phyloP scores from a whole-genome alignment of 306 rosid species.

The Cajanus cajan region DNA sequence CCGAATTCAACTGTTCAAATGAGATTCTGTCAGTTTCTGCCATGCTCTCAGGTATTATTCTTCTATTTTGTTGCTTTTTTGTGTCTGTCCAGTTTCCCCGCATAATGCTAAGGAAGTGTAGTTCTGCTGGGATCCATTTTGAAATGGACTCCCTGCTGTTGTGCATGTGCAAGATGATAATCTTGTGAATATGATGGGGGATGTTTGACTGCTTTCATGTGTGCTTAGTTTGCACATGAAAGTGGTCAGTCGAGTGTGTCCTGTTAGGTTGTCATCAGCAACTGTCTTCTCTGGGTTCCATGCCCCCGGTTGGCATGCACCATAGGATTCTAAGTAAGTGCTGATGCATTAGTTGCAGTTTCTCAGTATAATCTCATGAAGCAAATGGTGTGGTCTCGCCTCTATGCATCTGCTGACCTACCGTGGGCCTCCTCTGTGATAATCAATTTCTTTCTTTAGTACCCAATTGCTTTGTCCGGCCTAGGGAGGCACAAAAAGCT shows the following conservation, averaged over 20 bases:
- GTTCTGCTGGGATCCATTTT: conserved; percentile 35
- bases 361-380: conserved; percentile 97
- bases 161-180: conserved; percentile 33
- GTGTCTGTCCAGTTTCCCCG: conserved; percentile 37
- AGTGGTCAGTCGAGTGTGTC: conserved; percentile 57
- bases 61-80: not conserved
- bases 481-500: conserved; percentile 99
- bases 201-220: conserved; percentile 40
- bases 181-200: conserved; percentile 43
- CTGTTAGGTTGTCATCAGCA: conserved; percentile 91
- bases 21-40: conserved; percentile 85
- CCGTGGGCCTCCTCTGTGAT: conserved; percentile 97
- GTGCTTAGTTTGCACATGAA: conserved; percentile 42
- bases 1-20: conserved; percentile 89
- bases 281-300: conserved; percentile 84
- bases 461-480: conserved; percentile 99
- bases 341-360: conserved; percentile 97
- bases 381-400: conserved; percentile 94
- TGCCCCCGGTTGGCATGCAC: conserved; percentile 92
- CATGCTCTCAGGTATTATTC: conserved; percentile 87
- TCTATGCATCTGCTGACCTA: conserved; percentile 99
- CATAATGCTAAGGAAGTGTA: conserved; percentile 18
- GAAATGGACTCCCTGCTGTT: conserved; percentile 39
- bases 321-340: conserved; percentile 76
- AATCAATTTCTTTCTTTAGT: conserved; percentile 98